phyloP scores from a whole-genome alignment of 805 yeast genomes.

The Grigorovia yakushimaensis region DNA sequence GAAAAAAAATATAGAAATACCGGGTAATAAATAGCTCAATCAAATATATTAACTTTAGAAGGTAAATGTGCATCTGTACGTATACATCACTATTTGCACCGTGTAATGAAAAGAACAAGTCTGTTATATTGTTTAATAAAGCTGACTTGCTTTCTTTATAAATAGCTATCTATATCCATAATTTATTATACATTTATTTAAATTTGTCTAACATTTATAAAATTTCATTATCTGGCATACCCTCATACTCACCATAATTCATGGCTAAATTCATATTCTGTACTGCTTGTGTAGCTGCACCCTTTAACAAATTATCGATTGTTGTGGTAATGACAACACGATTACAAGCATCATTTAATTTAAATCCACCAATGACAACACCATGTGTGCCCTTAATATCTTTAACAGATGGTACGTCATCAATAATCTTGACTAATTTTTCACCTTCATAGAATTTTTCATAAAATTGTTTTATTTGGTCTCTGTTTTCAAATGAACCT shows the following conservation, averaged over 20 bases:
- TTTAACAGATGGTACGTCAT: conserved; percentile 87
- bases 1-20: too few relatives aligned
- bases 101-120: too few relatives aligned
- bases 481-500: conserved; percentile 49
- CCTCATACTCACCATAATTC: conserved; percentile 90
- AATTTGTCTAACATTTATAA: conserved; percentile 16
- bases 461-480: conserved; percentile 66
- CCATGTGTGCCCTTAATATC: conserved; percentile 94
- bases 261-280: conserved; percentile 88
- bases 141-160: too few relatives aligned
- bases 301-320: conserved; percentile 90
- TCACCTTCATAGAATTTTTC: conserved; percentile 85
- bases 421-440: conserved; percentile 71
- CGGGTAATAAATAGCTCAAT: too few relatives aligned
- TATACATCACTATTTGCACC: too few relatives aligned
- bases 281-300: conserved; percentile 97
- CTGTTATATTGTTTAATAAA: too few relatives aligned
- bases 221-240: conserved; percentile 70
- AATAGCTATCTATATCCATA: neutral
- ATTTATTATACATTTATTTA: conserved; percentile 1
- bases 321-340: conserved; percentile 93
- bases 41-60: too few relatives aligned
- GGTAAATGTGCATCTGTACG: too few relatives aligned
- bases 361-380: conserved; percentile 90
- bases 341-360: conserved; percentile 77